Evolutionary conservation across 73 alveolate genomes (phyloP).

Genomic region (Effrenium voratum): DNA sequence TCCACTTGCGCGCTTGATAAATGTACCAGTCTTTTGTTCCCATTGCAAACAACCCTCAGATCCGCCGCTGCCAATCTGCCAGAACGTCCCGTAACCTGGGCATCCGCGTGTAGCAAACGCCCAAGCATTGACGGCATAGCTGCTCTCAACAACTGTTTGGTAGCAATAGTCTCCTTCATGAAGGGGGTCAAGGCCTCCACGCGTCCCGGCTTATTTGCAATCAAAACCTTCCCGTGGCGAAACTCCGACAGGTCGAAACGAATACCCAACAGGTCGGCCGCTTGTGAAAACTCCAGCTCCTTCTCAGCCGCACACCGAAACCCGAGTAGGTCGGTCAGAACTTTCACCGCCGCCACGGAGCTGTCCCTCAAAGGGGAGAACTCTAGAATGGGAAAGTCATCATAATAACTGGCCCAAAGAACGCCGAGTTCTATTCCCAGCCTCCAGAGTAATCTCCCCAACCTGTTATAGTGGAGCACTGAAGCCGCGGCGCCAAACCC

Average conservation of each 20-base stretch:
- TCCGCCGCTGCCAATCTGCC: neutral
- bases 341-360: neutral
- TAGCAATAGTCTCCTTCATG: neutral
- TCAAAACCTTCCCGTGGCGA: neutral
- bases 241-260: neutral
- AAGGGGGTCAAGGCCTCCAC: neutral
- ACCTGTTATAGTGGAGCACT: slow-evolving; percentile 34
- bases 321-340: slow-evolving; percentile 19
- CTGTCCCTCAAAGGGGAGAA: neutral
- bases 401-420: slow-evolving; percentile 44
- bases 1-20: neutral
- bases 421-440: neutral
- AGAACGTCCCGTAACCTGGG: neutral
- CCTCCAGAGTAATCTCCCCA: slow-evolving; percentile 44
- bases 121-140: neutral
- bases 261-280: slow-evolving; percentile 38
- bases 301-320: neutral
- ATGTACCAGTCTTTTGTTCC: no score
- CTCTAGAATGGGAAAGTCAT: slow-evolving; percentile 27
- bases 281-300: neutral
- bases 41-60: neutral
- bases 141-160: neutral
- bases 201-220: neutral
- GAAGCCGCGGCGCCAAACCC: slow-evolving; percentile 42
- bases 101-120: neutral